Evolutionary conservation across 2,329 filamentous ascomycete genomes (phyloP).

Genomic region (Nigrospora sphaerica): DNA sequence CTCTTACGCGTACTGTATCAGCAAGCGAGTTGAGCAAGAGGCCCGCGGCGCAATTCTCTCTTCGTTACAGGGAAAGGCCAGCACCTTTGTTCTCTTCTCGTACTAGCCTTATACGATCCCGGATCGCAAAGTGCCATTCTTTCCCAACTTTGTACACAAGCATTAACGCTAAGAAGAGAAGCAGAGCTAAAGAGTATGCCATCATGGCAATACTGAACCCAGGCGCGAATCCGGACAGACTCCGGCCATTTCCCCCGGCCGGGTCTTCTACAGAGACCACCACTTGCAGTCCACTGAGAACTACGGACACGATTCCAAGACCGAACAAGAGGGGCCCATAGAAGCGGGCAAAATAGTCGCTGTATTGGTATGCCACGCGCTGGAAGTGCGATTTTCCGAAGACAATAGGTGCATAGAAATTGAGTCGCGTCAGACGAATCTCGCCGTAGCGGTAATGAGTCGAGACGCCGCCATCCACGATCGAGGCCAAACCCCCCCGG

Average conservation of each 20-base stretch:
- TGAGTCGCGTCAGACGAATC: constrained; percentile 9
- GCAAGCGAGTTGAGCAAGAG: too few species aligned
- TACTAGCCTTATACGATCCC: constrained; percentile 1
- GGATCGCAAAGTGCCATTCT: constrained; percentile 4
- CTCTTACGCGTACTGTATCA: too few species aligned
- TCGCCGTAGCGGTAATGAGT: constrained; percentile 9
- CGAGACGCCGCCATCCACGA: constrained; percentile 8
- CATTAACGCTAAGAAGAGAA: background rate
- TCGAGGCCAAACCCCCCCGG: constrained; percentile 1
- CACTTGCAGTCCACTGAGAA: constrained; percentile 6
- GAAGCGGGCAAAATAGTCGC: too few species aligned
- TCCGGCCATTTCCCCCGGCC: background rate
- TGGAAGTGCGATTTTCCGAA: constrained; percentile 8
- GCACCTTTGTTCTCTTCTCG: background rate
- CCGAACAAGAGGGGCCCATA: constrained; percentile 11
- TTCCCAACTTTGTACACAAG: constrained; percentile 1
- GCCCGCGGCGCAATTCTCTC: too few species aligned
- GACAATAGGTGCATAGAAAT: constrained; percentile 9
- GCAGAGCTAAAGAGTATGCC: background rate
- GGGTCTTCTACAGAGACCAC: constrained; percentile 1
- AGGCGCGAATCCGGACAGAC: background rate
- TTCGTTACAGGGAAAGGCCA: too few species aligned
- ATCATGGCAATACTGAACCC: constrained; percentile 1
- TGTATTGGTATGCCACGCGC: constrained; percentile 9
- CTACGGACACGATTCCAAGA: constrained; percentile 6